Base-by-base conservation (phyloP, 768 basidiomycete species). In the Lactarius quietus region DNA sequence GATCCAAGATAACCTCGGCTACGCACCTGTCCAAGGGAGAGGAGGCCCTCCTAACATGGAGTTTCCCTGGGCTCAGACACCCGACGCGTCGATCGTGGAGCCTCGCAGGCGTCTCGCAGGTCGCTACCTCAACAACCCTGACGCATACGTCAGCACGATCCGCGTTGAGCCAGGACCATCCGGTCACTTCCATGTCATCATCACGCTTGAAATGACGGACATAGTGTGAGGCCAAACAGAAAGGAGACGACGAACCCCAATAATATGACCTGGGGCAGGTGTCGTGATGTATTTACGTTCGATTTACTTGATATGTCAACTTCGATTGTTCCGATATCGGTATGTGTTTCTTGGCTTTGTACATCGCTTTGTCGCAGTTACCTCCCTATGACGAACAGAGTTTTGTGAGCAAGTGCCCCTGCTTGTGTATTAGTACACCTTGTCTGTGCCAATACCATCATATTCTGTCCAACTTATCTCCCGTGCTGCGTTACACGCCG, bases 81-180 rank as follows among this genome's bases (percentile, higher is more conserved):
- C 43, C 23, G 55, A 62, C 12, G 10, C 36, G 55, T n/a, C 55
- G 20, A 55, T 28, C 1, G 9, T 29, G 8, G 63, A 53, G 23
- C 10, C n/a, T n/a, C 48, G 57, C 6, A 55, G 48, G 51, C 63
- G 48, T 51, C 5, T 58, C 20, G 63, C 63, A 6, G 23, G 26
- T 9, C 29, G n/a, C 35, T 58, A 63, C 38, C 14, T 63, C 36
- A 57, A 63, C 57, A 58, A 41, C 48, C 48, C 63, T 1, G 28
- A 38, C 1, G 35, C 57, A 12, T 29, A 33, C 4, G 33, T 63
- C 1, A 33, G 48, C 36, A 26, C 10, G 12, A n/a, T 58, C 28
- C 38, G n/a, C n/a, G 18, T 52, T 17, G 57, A 58, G 26, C 39
- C 14, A 1, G n/a, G 45, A 6, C 28, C 29, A 8, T 41, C 63